Evolutionary conservation across 2,329 filamentous ascomycete species (phyloP).

Genomic region (Sporothrix globosa): DNA sequence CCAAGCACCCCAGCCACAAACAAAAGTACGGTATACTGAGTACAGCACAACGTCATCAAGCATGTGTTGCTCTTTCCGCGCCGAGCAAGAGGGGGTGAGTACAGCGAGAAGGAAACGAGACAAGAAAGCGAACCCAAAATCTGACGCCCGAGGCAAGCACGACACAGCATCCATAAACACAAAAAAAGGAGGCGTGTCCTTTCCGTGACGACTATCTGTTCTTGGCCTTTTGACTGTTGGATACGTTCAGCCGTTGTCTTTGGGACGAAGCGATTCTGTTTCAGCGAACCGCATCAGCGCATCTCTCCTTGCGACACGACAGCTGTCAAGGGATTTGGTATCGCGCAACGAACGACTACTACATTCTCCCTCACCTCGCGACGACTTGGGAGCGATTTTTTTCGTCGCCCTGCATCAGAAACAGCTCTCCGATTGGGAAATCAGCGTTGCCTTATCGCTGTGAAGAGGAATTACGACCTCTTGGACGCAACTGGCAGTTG

Average conservation of each 20-base stretch:
- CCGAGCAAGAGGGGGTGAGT: neutral
- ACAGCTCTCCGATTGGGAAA: neutral
- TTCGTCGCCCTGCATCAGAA: neutral
- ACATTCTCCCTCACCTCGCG: too few species aligned
- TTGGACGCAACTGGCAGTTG: too few species aligned
- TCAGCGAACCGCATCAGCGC: slow-evolving; percentile 3
- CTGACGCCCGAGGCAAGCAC: neutral
- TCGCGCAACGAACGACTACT: neutral
- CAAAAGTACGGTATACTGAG: neutral
- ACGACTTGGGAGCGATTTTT: neutral
- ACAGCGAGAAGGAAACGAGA: slow-evolving; percentile 18
- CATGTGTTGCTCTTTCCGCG: slow-evolving; percentile 12
- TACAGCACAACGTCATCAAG: slow-evolving; percentile 27
- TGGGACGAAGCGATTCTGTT: neutral
- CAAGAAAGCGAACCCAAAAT: neutral
- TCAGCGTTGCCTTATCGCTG: neutral
- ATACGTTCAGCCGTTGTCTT: neutral
- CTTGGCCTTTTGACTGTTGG: slow-evolving; percentile 1
- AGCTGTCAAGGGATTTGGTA: neutral
- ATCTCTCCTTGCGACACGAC: neutral
- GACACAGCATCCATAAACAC: slow-evolving; percentile 12
- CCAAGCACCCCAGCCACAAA: slow-evolving; percentile 14
- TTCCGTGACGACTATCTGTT: too few species aligned
- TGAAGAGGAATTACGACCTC: neutral
- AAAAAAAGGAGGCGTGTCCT: neutral